Evolutionary conservation across 2,329 filamentous ascomycete species (phyloP), one percentile per base, ranked within the genome.

Genomic region (Calonectria crousiana): DNA sequence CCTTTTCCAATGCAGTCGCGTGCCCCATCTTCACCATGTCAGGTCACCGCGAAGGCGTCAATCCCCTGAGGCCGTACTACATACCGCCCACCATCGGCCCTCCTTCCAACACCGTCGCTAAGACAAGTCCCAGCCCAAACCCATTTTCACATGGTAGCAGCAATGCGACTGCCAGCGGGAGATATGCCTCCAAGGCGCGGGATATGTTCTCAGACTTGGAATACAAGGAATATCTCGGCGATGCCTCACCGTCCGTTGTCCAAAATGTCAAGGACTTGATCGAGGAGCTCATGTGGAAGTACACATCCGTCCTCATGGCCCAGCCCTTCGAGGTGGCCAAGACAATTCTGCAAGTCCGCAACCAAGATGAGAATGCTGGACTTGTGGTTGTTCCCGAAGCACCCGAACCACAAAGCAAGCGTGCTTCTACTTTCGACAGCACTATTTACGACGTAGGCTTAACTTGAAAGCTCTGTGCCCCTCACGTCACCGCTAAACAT

Each of bases 311-410:
- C 30, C 85, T 98, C 81, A 93, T 98, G 83, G 94, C 95, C 69
- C 97, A 99, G 86, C 97, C 97, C 18, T 98, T 99, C 84, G 97
- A 98, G 88, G 96, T 98, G 72, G 95, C 96, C 82, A 98, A 98
- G 89, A 97, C 93, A 18, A 91, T 98, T 71, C 87, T 99, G 79
- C 97, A 99, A 86, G 92, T 95, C 67, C 92, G 89, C 77, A 86
- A 84, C 75, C 90, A 92, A 79, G 90, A 90, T 78, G 88, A 88
- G 67, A 79, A 86, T 44, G 87, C 87, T 51, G 75, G 78, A 13
- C 67, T 82, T 47, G 72, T 77, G 20, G 72, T 78, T 23, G 72
- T 78, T 23, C 74, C 77, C n/a, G 65, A 70, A 32, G 78, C 81
- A 41, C 79, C 76, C 18, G 82, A 82, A 52, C 67, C 70, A 10